Base-by-base conservation (phyloP, 2,329 filamentous ascomycete species). In the Zasmidium angulare region DNA sequence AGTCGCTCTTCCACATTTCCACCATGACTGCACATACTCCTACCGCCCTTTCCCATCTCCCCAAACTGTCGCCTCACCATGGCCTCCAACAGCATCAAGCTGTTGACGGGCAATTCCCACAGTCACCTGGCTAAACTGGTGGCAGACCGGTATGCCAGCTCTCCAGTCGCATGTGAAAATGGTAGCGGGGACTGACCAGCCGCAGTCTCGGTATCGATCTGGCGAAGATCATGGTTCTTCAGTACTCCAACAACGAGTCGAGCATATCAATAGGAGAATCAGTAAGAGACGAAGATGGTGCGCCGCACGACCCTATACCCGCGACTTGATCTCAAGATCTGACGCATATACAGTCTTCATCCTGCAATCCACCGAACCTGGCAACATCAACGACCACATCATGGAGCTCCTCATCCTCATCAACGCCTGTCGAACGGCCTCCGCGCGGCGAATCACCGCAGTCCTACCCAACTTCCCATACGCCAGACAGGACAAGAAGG, bases 361-460 rank as follows among this genome's bases (percentile, higher is more conserved):
- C 70, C 83, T 98, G 61, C 93, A 98, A 78, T 96, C 93, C 22
- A 96, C 95, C 50, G 89, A 90, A 46, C 93, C 93, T 1, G 93
- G 93, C 74, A 93, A 97, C 74, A 96, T 98, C 80, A 99, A 99
- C 78, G 93, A 98, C 75, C 92, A 92, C 52, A 84, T 99, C 61
- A 98, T 99, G 93, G 93, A 99, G 78, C 85, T 98, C 40, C 85
- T 98, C 67, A 97, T 98, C 78, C 96, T 97, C 88, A 96, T 97
- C 77, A 96, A 96, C 74, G 93, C 93, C 64, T 97, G 93, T 82
- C 89, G 90, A 75, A 90, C 88, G 22, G 89, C 89, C 46, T 90
- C 87, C 36, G 93, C 93, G 12, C 87, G 93, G 65, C 90, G 93
- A 65, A 96, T 98, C 78, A 97, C 93, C 21, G 93, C 92, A 64